These are phyloP conservation scores for Penicillium parvum DNA, from an alignment of 495 filamentous ascomycete genomes.

Conservation along the genomic window DNA sequence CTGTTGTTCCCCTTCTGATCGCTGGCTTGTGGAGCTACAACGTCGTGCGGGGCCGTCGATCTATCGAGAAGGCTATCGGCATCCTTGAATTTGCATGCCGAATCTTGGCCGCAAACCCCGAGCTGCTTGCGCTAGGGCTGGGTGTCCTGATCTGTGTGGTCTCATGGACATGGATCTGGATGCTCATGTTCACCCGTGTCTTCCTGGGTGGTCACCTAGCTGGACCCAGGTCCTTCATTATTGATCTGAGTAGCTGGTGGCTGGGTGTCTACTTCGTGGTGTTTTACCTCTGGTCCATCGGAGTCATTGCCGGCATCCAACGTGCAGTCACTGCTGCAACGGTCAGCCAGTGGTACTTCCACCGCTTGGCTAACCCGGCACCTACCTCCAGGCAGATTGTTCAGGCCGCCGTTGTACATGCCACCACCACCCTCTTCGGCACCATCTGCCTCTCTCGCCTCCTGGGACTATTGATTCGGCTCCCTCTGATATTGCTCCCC, in stretches of 20 bases:
- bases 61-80: slow-evolving; percentile 71
- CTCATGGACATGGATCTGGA: slow-evolving; percentile 91
- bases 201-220: slow-evolving; percentile 83
- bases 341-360: slow-evolving; percentile 98
- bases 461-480: slow-evolving; percentile 71
- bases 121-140: slow-evolving; percentile 77
- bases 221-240: slow-evolving; percentile 61
- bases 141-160: slow-evolving; percentile 70
- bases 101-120: slow-evolving; percentile 80
- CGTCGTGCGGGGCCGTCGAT: slow-evolving; percentile 71
- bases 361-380: slow-evolving; percentile 75
- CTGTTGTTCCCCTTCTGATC: slow-evolving; percentile 68
- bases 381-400: slow-evolving; percentile 74
- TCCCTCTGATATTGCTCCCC: slow-evolving; percentile 82
- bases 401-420: slow-evolving; percentile 73
- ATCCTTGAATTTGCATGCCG: slow-evolving; percentile 88
- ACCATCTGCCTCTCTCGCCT: slow-evolving; percentile 85
- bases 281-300: slow-evolving; percentile 92
- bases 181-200: slow-evolving; percentile 92
- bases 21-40: slow-evolving; percentile 77
- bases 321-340: slow-evolving; percentile 89
- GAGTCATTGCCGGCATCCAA: slow-evolving; percentile 79
- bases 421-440: slow-evolving; percentile 81
- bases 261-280: slow-evolving; percentile 83
- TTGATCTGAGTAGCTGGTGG: slow-evolving; percentile 86